Evolutionary conservation across 441 rosid species (phyloP), one percentile per base, ranked within the genome.

Genomic region (Viola pubescens): DNA sequence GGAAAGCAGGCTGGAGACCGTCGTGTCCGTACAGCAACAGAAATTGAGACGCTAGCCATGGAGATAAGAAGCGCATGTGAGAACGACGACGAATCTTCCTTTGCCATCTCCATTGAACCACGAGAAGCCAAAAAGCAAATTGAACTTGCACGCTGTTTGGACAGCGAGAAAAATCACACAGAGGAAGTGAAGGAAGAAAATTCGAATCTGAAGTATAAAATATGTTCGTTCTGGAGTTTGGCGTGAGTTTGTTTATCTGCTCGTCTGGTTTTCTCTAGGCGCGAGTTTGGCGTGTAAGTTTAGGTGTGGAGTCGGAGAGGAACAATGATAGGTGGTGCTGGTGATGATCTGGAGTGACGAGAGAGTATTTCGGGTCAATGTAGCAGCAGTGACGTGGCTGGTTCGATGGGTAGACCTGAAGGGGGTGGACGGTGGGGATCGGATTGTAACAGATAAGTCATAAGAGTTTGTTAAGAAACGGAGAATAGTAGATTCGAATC

Each of bases 11-110:
- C 59, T 10, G 59, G 70, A 63, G 79, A 78, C 73, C 70, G 79
- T 69, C 82, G 80, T 52, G 71, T 73, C 56, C 88, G 85, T 13
- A 77, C 75, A 73, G 79, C 66, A 34, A 74, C 79, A 44, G 83
- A 61, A 61, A 78, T 70, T 61, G 76, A 72, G 37, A 75, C 81
- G 71, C 71, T 75, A 59, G 78, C 68, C 68, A 77, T 65, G 75
- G 76, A 75, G 60, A 60, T 70, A 64, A 70, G 70, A 63, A 73
- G 75, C 64, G 59, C 66, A 58, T 62, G 10, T 3, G 56, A 39
- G 38, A 5, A 72, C 49, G 81, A 78, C 64, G 67, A 69, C 71
- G 80, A 79, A 62, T 74, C 82, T 64, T 77, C 87, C 94, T 81
- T 79, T 58, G 72, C 68, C 88, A 79, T 75, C 78, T 75, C 81